These are phyloP conservation scores for Eremothecium cymbalariae DNA, from an alignment of 1,139 yeast species.

Conservation along the genomic window DNA sequence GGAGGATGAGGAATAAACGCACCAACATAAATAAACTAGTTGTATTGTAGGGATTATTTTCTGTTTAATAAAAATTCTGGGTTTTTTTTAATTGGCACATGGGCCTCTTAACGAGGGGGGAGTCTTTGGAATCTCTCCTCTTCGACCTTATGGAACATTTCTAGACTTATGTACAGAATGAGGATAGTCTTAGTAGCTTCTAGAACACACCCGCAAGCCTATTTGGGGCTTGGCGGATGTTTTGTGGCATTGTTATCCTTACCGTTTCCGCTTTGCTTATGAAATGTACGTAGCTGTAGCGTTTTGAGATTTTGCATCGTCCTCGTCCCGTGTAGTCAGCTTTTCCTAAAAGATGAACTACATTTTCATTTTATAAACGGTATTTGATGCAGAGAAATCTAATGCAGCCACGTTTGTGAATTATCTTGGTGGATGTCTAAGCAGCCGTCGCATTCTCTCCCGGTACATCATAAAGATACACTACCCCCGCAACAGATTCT, in stretches of 20 bases:
- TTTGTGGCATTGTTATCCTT: no score
- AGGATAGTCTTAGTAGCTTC: no score
- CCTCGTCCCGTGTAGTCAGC: neutral
- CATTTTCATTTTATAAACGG: no score
- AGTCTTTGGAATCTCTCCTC: no score
- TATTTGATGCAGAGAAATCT: no score
- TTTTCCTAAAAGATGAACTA: neutral
- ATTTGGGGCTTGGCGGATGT: no score
- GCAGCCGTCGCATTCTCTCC: constrained; percentile 12
- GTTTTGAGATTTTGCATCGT: neutral
- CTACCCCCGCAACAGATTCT: constrained; percentile 39
- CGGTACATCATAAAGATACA: constrained; percentile 20
- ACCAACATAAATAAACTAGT: constrained; percentile 3
- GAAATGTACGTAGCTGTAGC: no score
- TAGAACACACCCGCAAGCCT: no score
- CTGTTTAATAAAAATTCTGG: constrained; percentile 3
- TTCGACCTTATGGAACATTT: no score
- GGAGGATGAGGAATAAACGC: constrained; percentile 48
- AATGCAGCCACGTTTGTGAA: constrained; percentile 4
- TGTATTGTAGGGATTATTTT: constrained; percentile 4
- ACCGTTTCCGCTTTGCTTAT: no score
- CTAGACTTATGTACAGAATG: no score
- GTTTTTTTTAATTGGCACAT: constrained; percentile 1
- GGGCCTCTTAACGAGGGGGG: neutral
- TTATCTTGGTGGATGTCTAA: constrained; percentile 2